Evolutionary conservation across 441 rosid genomes (phyloP).

Genomic region (Pelargonium myrrhifolium): DNA sequence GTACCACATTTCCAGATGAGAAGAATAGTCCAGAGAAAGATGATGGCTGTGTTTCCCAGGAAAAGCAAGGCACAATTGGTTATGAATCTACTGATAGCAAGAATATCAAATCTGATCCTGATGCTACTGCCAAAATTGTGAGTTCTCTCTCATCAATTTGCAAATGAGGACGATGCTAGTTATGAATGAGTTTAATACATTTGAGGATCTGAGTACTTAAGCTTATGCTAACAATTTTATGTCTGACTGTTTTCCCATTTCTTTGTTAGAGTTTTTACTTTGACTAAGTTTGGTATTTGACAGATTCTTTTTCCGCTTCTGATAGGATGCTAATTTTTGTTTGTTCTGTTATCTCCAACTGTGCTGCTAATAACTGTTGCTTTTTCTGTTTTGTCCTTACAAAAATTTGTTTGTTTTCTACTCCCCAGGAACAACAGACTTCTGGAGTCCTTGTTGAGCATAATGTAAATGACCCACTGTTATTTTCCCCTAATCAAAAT

Average conservation of each 20-base stretch:
- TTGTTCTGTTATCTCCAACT: not conserved
- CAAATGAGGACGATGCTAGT: not conserved
- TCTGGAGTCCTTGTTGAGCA: constrained; percentile 48
- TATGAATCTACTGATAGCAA: no score
- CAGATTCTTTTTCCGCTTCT: not conserved
- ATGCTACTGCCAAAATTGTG: constrained; percentile 34
- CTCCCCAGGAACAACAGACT: constrained; percentile 48
- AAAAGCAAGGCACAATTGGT: no score
- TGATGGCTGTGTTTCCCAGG: no score
- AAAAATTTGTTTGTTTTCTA: not conserved
- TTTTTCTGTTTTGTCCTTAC: no score
- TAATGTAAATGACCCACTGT: constrained; percentile 36
- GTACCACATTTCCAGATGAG: constrained; percentile 18
- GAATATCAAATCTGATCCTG: no score
- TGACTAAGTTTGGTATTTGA: not conserved
- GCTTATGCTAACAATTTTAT: not conserved
- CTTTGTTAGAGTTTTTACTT: no score
- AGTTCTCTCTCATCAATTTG: constrained; percentile 24
- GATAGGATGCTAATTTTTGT: not conserved
- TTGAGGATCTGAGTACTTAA: not conserved
- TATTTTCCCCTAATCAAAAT: constrained; percentile 63
- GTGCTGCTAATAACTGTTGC: not conserved
- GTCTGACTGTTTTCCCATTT: no score
- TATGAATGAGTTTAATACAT: not conserved
- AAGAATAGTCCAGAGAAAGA: no score